Percentiles rank a stretch among this genome's conserved stretches.
Conservation (phyloP, 441 rosid genomes). For the Theobroma grandiflorum region DNA sequence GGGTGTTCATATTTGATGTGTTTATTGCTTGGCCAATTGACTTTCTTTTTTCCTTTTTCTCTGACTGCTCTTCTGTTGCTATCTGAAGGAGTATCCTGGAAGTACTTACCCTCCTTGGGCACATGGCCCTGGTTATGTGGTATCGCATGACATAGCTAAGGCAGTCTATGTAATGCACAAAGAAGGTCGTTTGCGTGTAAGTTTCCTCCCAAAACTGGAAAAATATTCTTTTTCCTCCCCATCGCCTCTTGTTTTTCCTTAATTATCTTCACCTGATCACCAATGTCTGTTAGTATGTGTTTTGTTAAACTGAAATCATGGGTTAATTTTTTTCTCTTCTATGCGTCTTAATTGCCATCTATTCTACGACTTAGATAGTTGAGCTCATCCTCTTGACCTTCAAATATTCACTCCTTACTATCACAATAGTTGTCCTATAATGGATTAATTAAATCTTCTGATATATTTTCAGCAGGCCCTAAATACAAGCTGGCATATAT, state of each 20-base stretch:
- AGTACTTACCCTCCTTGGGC: slow-evolving; percentile 94
- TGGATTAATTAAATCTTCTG: not conserved
- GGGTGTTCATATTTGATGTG: not conserved
- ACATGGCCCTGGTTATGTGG: slow-evolving; percentile 94
- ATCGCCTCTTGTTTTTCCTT: not conserved
- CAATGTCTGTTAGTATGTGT: not conserved
- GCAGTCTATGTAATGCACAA: slow-evolving; percentile 63
- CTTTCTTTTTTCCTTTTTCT: not conserved
- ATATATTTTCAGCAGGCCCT: not conserved
- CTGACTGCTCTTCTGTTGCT: not conserved
- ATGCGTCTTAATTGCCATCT: not conserved
- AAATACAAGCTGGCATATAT: not conserved
- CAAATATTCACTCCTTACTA: not conserved
- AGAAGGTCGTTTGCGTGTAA: slow-evolving; percentile 68
- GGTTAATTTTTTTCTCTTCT: not conserved
- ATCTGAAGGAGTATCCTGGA: slow-evolving; percentile 82
- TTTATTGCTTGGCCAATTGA: not conserved
- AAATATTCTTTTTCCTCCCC: not conserved
- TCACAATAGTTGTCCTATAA: not conserved
- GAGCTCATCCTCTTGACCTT: not conserved
- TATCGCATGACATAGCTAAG: slow-evolving; percentile 82
- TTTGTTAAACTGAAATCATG: not conserved
- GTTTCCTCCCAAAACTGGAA: not conserved
- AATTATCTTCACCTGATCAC: not conserved
- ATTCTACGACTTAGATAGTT: not conserved